A percentile compares a stretch with the other conserved stretches of the same genome.
phyloP scores from a whole-genome alignment of 2,329 filamentous ascomycete species.

The Colletotrichum lindemuthianum region DNA sequence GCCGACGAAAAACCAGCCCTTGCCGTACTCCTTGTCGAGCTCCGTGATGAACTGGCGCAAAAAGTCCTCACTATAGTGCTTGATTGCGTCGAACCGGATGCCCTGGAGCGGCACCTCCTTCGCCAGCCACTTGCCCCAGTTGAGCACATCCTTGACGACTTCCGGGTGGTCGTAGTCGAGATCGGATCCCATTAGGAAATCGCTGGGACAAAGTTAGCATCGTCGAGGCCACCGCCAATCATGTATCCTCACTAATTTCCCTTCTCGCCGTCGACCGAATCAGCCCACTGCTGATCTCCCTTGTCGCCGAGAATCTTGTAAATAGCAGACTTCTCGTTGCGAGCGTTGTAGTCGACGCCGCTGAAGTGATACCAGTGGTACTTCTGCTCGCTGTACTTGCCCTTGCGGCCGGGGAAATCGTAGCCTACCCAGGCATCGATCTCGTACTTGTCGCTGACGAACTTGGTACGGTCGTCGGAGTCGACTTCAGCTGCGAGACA shows the following conservation, averaged over 20 bases:
- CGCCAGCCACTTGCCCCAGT: conserved; percentile 76
- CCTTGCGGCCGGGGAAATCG: conserved; percentile 71
- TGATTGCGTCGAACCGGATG: conserved; percentile 77
- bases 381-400: conserved; percentile 70
- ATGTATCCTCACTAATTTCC: conserved; percentile 68
- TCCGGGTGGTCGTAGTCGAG: conserved; percentile 73
- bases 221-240: conserved; percentile 52
- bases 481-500: conserved; percentile 73
- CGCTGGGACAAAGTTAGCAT: conserved; percentile 61
- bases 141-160: conserved; percentile 70
- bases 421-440: conserved; percentile 78
- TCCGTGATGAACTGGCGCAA: conserved; percentile 70
- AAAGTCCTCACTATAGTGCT: conserved; percentile 77
- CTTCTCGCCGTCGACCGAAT: conserved; percentile 65
- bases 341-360: conserved; percentile 74
- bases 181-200: conserved; percentile 79
- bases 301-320: conserved; percentile 72
- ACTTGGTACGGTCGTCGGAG: conserved; percentile 65
- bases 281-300: conserved; percentile 70
- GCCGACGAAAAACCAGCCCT: conserved; percentile 50
- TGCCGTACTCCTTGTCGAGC: conserved; percentile 57
- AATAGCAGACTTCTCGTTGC: conserved; percentile 68
- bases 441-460: conserved; percentile 66
- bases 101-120: conserved; percentile 69
- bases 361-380: conserved; percentile 78